These are phyloP conservation scores for Akebia trifoliata DNA, from an alignment of 164 flowering plant genomes.

Conservation along the genomic window DNA sequence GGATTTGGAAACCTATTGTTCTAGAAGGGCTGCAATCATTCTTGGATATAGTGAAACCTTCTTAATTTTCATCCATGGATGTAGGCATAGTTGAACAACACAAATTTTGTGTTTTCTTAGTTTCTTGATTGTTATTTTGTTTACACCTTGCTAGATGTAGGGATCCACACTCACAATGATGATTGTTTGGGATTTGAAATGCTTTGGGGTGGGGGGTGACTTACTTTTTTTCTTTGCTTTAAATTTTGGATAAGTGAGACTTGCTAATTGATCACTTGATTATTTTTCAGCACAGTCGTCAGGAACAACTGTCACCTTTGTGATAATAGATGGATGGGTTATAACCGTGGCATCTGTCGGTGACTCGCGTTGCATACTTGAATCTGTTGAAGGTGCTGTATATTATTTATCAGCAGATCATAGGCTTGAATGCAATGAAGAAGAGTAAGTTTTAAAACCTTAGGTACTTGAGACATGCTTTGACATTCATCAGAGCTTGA, in stretches of 20 bases:
- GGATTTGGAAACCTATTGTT: too few relatives aligned
- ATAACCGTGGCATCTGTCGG: slow-evolving; percentile 97
- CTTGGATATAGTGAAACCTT: too few relatives aligned
- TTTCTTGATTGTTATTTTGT: too few relatives aligned
- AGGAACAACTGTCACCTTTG: slow-evolving; percentile 87
- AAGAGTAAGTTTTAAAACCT: slow-evolving; percentile 53
- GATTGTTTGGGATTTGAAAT: too few relatives aligned
- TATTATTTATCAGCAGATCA: slow-evolving; percentile 80
- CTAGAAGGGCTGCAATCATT: too few relatives aligned
- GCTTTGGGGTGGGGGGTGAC: too few relatives aligned
- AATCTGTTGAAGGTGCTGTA: slow-evolving; percentile 75
- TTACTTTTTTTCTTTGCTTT: not conserved
- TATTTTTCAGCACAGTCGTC: slow-evolving; percentile 59
- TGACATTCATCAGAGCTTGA: slow-evolving; percentile 6
- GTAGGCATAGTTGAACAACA: too few relatives aligned
- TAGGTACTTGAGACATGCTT: not conserved
- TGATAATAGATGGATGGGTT: too few relatives aligned
- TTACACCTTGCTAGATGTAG: too few relatives aligned
- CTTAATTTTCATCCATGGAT: too few relatives aligned
- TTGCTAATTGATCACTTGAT: not conserved
- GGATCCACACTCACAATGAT: too few relatives aligned
- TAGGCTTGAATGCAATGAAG: slow-evolving; percentile 72
- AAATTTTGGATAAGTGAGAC: not conserved
- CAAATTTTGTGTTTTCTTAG: too few relatives aligned
- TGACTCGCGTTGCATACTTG: slow-evolving; percentile 87